Conservation (phyloP, 306 rosid species). For the Sphenostylis stenocarpa region DNA sequence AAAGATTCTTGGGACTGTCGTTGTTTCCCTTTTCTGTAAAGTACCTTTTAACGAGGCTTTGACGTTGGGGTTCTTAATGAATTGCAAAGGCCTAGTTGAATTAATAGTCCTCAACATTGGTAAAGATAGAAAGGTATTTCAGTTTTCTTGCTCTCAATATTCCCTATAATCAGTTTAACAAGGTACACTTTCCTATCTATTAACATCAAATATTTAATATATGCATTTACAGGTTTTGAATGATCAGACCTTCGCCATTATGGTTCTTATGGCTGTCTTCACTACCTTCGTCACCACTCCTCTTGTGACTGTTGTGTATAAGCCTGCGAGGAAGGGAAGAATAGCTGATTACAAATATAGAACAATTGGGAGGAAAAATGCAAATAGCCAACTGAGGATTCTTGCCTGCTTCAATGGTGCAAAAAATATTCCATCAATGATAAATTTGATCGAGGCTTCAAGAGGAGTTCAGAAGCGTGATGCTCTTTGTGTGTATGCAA, state of each 20-base stretch:
- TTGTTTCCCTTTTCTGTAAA: slow-evolving; percentile 55
- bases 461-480: slow-evolving; percentile 62
- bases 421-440: slow-evolving; percentile 66
- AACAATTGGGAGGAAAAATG: slow-evolving; percentile 55
- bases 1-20: slow-evolving; percentile 74
- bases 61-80: slow-evolving; percentile 81
- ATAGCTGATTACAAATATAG: slow-evolving; percentile 56
- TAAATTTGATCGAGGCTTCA: slow-evolving; percentile 78
- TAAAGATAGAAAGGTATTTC: slow-evolving; percentile 77
- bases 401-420: slow-evolving; percentile 69
- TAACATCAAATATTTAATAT: background rate
- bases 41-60: slow-evolving; percentile 70
- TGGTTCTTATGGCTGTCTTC: slow-evolving; percentile 90
- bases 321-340: slow-evolving; percentile 56
- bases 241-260: slow-evolving; percentile 88
- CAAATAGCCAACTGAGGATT: slow-evolving; percentile 60
- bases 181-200: background rate
- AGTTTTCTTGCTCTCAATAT: slow-evolving; percentile 13
- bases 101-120: slow-evolving; percentile 92
- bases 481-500: slow-evolving; percentile 69
- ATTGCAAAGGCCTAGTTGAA: slow-evolving; percentile 87
- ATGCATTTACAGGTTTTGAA: slow-evolving; percentile 72
- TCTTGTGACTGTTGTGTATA: slow-evolving; percentile 56
- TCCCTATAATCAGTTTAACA: slow-evolving; percentile 17
- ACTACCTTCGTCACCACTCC: slow-evolving; percentile 91